A percentile compares a stretch with the other conserved stretches of the same genome.
Evolutionary conservation across 2,329 filamentous ascomycete genomes (phyloP).

Genomic region (Fusarium sp.): DNA sequence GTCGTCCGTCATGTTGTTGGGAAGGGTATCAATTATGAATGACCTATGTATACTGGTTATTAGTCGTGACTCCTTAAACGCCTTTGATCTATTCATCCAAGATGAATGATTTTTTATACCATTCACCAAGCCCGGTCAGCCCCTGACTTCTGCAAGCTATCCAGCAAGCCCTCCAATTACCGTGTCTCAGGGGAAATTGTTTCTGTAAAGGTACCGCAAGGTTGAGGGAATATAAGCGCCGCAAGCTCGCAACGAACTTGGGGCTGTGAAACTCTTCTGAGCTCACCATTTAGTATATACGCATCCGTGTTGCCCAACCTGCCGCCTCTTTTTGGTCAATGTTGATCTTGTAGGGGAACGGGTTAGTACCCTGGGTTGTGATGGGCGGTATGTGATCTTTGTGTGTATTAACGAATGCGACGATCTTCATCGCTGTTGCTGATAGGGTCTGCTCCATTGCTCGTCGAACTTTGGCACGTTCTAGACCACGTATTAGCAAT

Average conservation of each 20-base stretch:
- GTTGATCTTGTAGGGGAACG: constrained; percentile 93
- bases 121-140: not conserved
- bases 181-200: not conserved
- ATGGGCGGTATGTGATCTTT: constrained; percentile 98
- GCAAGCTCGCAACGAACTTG: not conserved
- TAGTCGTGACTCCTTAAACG: constrained; percentile 29
- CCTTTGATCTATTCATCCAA: constrained; percentile 16
- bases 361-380: constrained; percentile 91
- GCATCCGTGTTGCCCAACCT: constrained; percentile 81
- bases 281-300: constrained; percentile 66
- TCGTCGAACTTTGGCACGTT: constrained; percentile 86
- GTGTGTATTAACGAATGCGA: constrained; percentile 85
- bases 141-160: not conserved
- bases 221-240: not conserved
- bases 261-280: not conserved
- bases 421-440: constrained; percentile 88
- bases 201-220: not conserved
- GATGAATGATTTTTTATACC: not conserved
- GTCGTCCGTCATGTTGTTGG: not conserved
- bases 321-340: constrained; percentile 81
- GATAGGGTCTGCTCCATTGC: constrained; percentile 92
- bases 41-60: constrained; percentile 9
- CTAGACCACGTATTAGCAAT: constrained; percentile 55
- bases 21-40: constrained; percentile 39
- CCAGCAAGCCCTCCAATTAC: not conserved